Evolutionary conservation across 208 protist genomes (phyloP).

Genomic region (Wallacemonas collosoma): DNA sequence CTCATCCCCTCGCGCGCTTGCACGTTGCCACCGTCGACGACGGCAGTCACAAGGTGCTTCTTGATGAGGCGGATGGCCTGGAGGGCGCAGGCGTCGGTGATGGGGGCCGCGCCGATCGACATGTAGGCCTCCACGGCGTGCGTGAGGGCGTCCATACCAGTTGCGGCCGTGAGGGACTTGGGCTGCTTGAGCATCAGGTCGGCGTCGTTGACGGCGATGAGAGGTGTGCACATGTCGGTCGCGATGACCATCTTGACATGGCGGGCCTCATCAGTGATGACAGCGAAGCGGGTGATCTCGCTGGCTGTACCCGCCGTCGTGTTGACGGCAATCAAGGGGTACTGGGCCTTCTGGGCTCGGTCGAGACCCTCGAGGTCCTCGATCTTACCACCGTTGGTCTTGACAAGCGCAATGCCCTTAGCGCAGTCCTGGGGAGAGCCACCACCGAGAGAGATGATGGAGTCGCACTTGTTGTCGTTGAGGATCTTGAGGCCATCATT

Average conservation of each 20-base stretch:
- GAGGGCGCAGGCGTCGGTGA: slow-evolving; percentile 75
- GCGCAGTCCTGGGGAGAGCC: slow-evolving; percentile 87
- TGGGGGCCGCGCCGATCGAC: slow-evolving; percentile 48
- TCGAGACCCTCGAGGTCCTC: slow-evolving; percentile 65
- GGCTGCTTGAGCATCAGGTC: slow-evolving; percentile 82
- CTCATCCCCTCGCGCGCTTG: slow-evolving; percentile 81
- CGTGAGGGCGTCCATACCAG: slow-evolving; percentile 90
- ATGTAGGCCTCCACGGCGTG: slow-evolving; percentile 90
- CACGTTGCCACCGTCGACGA: slow-evolving; percentile 46
- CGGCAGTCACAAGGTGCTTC: slow-evolving; percentile 58
- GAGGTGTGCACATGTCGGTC: slow-evolving; percentile 56
- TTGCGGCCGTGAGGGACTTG: slow-evolving; percentile 79
- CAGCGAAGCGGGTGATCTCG: slow-evolving; percentile 90
- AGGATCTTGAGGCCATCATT: slow-evolving; percentile 52
- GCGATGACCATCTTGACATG: slow-evolving; percentile 75
- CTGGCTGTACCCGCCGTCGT: slow-evolving; percentile 90
- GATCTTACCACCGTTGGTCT: slow-evolving; percentile 69
- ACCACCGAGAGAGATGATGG: slow-evolving; percentile 82
- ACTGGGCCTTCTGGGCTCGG: slow-evolving; percentile 48
- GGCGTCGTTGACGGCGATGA: slow-evolving; percentile 83
- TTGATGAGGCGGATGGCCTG: slow-evolving; percentile 74
- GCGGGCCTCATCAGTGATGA: slow-evolving; percentile 80
- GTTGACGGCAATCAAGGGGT: slow-evolving; percentile 76
- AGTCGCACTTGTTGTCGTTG: slow-evolving; percentile 53
- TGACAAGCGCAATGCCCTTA: slow-evolving; percentile 82